Conservation (phyloP, 768 basidiomycete species). For the Russula virescens region DNA sequence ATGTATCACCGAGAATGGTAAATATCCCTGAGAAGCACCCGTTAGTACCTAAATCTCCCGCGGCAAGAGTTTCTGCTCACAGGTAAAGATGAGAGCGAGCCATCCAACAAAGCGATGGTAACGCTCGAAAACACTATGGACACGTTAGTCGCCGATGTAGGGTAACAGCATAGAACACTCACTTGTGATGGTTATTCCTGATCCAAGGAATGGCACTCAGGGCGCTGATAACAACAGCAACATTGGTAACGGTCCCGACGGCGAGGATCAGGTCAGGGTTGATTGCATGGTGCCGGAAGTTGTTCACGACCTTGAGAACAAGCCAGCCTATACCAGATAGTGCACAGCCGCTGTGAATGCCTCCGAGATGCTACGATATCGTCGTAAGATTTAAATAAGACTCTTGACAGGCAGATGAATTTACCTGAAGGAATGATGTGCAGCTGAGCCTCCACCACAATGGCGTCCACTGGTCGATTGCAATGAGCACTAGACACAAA, state of each 20-base stretch:
- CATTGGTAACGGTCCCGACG: constrained; percentile 36
- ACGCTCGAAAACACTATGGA: constrained; percentile 37
- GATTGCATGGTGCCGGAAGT: constrained; percentile 34
- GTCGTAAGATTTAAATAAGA: not conserved
- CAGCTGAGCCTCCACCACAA: constrained; percentile 65
- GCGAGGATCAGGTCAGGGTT: constrained; percentile 35
- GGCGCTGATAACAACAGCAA: constrained; percentile 36
- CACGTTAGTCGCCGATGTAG: constrained; percentile 18
- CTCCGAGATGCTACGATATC: constrained; percentile 36
- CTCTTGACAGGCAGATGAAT: not conserved
- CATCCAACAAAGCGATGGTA: constrained; percentile 42
- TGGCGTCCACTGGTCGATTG: constrained; percentile 54
- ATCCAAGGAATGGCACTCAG: constrained; percentile 40
- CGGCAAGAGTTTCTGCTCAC: constrained; percentile 5
- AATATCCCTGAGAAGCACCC: constrained; percentile 35
- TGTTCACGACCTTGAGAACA: constrained; percentile 33
- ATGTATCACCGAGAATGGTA: constrained; percentile 38
- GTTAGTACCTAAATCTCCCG: constrained; percentile 2
- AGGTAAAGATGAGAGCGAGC: constrained; percentile 31
- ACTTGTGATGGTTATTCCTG: constrained; percentile 41
- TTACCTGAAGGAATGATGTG: constrained; percentile 65
- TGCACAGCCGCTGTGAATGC: constrained; percentile 42
- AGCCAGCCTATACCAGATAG: constrained; percentile 36
- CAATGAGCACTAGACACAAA: not conserved
- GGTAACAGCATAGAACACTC: constrained; percentile 21